Evolutionary conservation across 2,329 filamentous ascomycete species (phyloP).

Genomic region (Monascus ruber): DNA sequence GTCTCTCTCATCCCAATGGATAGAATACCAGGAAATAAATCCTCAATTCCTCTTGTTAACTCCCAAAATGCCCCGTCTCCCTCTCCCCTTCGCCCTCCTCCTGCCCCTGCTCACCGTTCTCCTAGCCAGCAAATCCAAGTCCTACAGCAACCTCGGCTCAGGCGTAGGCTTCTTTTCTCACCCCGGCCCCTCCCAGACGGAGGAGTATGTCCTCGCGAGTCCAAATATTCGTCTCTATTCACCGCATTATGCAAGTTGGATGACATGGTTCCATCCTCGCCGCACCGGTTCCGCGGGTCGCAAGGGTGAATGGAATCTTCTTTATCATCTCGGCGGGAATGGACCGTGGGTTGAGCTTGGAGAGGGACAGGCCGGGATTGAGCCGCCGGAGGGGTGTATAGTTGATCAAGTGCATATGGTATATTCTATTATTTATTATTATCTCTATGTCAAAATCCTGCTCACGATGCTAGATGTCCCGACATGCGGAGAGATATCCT

Average conservation of each 20-base stretch:
- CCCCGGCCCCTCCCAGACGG: too few species aligned
- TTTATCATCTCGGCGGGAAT: slow-evolving; percentile 45
- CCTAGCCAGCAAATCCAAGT: too few species aligned
- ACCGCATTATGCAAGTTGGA: slow-evolving; percentile 10
- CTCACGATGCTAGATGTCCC: slow-evolving; percentile 35
- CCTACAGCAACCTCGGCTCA: too few species aligned
- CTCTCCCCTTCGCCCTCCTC: too few species aligned
- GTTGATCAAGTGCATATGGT: slow-evolving; percentile 51
- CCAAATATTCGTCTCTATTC: background rate
- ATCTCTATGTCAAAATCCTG: too few species aligned
- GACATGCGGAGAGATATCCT: slow-evolving; percentile 48
- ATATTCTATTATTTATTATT: slow-evolving; percentile 2
- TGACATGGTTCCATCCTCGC: slow-evolving; percentile 9
- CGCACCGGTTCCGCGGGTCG: background rate
- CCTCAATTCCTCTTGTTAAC: too few species aligned
- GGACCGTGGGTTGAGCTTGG: slow-evolving; percentile 45
- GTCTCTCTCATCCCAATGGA: too few species aligned
- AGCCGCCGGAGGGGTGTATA: slow-evolving; percentile 36
- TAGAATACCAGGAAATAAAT: too few species aligned
- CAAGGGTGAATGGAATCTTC: slow-evolving; percentile 35
- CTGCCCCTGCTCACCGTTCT: too few species aligned
- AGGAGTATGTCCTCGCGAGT: too few species aligned
- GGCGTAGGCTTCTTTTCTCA: too few species aligned
- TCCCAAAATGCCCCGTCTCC: too few species aligned
- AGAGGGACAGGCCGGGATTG: slow-evolving; percentile 29